Evolutionary conservation across 768 basidiomycete genomes (phyloP), one percentile per base, ranked within the genome.

Genomic region (Kwoniella botswanensis): DNA sequence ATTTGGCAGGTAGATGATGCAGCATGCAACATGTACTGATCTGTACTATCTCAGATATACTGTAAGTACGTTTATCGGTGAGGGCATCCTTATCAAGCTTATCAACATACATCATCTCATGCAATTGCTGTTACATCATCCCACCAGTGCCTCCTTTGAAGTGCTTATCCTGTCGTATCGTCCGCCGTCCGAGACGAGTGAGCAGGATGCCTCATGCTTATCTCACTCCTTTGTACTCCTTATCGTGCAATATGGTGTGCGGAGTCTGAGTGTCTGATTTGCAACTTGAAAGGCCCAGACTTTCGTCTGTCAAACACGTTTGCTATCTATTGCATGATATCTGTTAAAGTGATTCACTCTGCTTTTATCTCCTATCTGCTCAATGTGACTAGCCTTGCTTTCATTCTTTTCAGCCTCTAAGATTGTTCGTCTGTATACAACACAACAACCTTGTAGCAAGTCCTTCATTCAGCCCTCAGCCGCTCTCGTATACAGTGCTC

Each of bases 191-290:
- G 22, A 35, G 57, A 2, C 9, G 29, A 24, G 10, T 11, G 11
- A 15, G 22, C 29, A 29, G 22, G 12, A 24, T n/a, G 57, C 57
- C 29, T 58, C 57, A 58, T 35, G 57, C 46, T 46, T 63, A 63
- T 52, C 63, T 63, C 43, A 46, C 42, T 63, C 63, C 63, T 63
- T 59, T 59, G 58, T 29, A 29, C 29, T 17, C 12, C 63, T 63
- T 63, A 53, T 63, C 63, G 50, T 29, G 63, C 63, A 21, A 63
- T 63, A 63, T 53, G 43, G 12, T 15, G 57, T 26, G 57, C 57
- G 57, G 26, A 35, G 4, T 55, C 11, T 21, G 57, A 35, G 26
- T 18, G 1, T 50, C 13, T 58, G 26, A 58, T 29, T 18, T 55
- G 24, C 15, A 22, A 24, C 54, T 24, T 1, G 24, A 55, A 21